Conservation (phyloP, 257 asterid genomes). For the Lithospermum erythrorhizon region DNA sequence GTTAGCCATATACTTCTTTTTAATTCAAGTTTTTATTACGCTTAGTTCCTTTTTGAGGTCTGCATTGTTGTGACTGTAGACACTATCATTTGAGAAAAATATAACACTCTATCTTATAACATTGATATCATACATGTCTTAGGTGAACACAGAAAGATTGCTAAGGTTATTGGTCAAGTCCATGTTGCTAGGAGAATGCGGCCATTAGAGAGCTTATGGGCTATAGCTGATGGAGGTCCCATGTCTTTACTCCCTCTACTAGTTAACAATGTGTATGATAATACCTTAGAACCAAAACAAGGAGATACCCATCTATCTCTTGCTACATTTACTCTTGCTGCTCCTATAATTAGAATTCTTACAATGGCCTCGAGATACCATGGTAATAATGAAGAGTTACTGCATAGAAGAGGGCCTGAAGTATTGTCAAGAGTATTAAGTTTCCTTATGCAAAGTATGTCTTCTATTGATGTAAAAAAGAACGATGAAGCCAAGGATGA, state of each 20-base stretch:
- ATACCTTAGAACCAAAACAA: constrained; percentile 72
- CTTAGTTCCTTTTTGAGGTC: constrained; percentile 37
- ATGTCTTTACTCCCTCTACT: constrained; percentile 81
- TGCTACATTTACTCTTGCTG: constrained; percentile 75
- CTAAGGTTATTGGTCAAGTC: constrained; percentile 98
- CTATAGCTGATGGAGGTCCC: constrained; percentile 95
- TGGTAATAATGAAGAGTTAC: constrained; percentile 85
- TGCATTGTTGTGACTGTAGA: constrained; percentile 3
- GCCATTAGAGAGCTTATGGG: constrained; percentile 91
- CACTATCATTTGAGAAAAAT: no score
- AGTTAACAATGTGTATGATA: constrained; percentile 71
- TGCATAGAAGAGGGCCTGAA: constrained; percentile 89
- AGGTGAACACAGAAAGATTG: constrained; percentile 52
- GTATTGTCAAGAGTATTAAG: constrained; percentile 73
- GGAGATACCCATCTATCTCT: constrained; percentile 60
- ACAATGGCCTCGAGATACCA: constrained; percentile 78
- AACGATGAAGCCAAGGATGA: constrained; percentile 63
- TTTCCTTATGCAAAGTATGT: constrained; percentile 77
- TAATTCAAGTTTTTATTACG: constrained; percentile 9
- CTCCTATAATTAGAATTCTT: constrained; percentile 81
- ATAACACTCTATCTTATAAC: no score
- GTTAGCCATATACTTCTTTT: constrained; percentile 10
- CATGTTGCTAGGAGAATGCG: constrained; percentile 93
- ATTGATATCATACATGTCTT: no score
- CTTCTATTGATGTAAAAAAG: constrained; percentile 50